Percentiles rank a stretch among this genome's conserved stretches.
Conservation (phyloP, 108 stramenopile species). For the Licmophora abbreviata region DNA sequence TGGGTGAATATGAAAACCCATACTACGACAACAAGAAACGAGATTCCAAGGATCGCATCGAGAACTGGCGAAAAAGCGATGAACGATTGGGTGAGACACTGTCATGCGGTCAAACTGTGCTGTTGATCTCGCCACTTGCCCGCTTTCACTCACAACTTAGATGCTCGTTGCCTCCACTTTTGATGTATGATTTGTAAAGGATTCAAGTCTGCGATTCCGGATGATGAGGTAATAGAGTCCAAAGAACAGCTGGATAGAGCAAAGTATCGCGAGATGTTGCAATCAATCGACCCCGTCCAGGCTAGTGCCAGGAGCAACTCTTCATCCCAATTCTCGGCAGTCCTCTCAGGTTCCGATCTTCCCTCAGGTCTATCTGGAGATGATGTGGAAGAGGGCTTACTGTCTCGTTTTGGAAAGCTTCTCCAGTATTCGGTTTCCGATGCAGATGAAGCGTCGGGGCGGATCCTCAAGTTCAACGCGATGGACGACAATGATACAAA, state of each 20-base stretch:
- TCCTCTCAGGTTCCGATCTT: constrained; percentile 16
- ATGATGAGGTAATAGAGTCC: constrained; percentile 54
- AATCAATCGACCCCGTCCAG: background rate
- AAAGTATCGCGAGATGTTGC: constrained; percentile 58
- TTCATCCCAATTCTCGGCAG: constrained; percentile 23
- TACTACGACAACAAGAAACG: constrained; percentile 65
- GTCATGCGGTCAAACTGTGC: too few species aligned
- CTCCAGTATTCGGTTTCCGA: constrained; percentile 26
- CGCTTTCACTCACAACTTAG: background rate
- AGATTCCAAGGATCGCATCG: background rate
- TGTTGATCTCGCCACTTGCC: too few species aligned
- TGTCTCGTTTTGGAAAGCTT: constrained; percentile 30
- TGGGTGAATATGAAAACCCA: constrained; percentile 66
- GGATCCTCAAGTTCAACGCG: background rate
- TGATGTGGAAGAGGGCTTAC: constrained; percentile 31
- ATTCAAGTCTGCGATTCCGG: constrained; percentile 52
- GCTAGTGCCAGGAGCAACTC: background rate
- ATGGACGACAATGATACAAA: constrained; percentile 62
- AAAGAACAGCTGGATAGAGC: constrained; percentile 52
- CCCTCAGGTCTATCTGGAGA: constrained; percentile 8
- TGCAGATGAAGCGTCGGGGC: constrained; percentile 4
- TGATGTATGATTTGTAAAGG: background rate
- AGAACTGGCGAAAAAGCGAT: background rate
- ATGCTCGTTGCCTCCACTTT: background rate
- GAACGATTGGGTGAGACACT: background rate